Evolutionary conservation across 2,329 filamentous ascomycete species (phyloP).

Genomic region (Fonsecaea nubica): DNA sequence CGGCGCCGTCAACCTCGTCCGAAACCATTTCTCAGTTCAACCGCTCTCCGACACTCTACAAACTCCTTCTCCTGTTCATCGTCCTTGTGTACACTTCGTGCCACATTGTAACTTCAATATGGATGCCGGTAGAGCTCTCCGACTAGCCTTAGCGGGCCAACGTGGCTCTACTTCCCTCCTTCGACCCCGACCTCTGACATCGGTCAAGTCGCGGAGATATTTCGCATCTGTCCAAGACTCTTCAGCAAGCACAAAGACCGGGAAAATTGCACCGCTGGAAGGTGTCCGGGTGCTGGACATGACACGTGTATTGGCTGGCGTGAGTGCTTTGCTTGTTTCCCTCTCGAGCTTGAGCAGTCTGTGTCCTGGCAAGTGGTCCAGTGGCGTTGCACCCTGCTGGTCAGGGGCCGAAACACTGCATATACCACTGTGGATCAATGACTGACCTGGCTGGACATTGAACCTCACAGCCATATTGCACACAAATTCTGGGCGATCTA

Average conservation of each 20-base stretch:
- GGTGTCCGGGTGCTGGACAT: constrained; percentile 93
- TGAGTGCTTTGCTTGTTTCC: constrained; percentile 56
- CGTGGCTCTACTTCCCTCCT: neutral
- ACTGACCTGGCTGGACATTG: constrained; percentile 4
- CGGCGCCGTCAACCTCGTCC: neutral
- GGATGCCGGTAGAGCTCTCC: constrained; percentile 12
- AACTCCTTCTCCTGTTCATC: neutral
- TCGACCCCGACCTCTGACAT: neutral
- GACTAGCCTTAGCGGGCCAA: neutral
- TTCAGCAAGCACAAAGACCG: neutral
- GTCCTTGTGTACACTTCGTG: neutral
- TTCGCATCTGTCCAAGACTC: neutral
- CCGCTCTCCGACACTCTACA: neutral
- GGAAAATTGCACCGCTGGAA: constrained; percentile 66
- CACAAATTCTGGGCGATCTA: constrained; percentile 93
- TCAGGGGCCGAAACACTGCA: no score
- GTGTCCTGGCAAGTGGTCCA: neutral
- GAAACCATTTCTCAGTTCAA: neutral
- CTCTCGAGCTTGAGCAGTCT: neutral
- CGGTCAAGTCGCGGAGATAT: neutral
- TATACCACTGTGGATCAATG: neutral
- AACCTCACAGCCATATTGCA: constrained; percentile 81
- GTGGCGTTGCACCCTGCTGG: no score
- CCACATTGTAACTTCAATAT: neutral
- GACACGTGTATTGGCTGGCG: constrained; percentile 93